phyloP scores from a whole-genome alignment of 2,329 filamentous ascomycete species.

The Dactylella cylindrospora region DNA sequence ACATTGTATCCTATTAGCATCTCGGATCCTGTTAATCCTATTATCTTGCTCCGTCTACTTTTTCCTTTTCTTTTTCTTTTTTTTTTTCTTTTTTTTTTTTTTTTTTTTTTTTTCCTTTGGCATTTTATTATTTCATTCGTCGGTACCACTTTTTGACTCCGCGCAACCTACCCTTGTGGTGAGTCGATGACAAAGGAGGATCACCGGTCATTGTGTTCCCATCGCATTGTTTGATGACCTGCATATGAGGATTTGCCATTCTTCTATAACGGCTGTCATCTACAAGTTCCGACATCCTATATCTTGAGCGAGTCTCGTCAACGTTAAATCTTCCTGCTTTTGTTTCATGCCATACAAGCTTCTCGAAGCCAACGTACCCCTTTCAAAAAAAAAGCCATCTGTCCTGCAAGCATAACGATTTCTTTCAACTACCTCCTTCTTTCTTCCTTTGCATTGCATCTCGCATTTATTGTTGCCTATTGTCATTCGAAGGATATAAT shows the following conservation, averaged over 20 bases:
- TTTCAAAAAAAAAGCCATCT: not conserved
- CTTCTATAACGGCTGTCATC: slow-evolving; percentile 3
- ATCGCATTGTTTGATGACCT: slow-evolving; percentile 12
- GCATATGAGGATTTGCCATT: slow-evolving; percentile 22
- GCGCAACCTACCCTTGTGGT: no score
- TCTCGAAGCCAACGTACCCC: not conserved
- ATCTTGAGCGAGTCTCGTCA: slow-evolving; percentile 30
- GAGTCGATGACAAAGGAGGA: slow-evolving; percentile 36
- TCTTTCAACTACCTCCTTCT: not conserved
- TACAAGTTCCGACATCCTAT: slow-evolving; percentile 12
- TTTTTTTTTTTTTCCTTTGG: no score
- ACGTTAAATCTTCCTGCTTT: slow-evolving; percentile 14
- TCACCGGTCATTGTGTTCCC: slow-evolving; percentile 26
- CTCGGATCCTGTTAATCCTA: slow-evolving; percentile 34
- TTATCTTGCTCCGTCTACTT: not conserved
- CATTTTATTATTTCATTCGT: no score
- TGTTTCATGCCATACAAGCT: not conserved
- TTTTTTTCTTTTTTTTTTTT: no score
- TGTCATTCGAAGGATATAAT: no score
- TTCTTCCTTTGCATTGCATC: not conserved
- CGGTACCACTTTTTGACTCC: no score
- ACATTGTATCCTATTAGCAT: slow-evolving; percentile 9
- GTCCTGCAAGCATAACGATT: slow-evolving; percentile 10
- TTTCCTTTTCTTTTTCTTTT: slow-evolving; percentile 23
- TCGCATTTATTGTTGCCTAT: slow-evolving; percentile 1